Evolutionary conservation across 306 rosid species (phyloP), one percentile per base, ranked within the genome.

Genomic region (Biancaea sappan): DNA sequence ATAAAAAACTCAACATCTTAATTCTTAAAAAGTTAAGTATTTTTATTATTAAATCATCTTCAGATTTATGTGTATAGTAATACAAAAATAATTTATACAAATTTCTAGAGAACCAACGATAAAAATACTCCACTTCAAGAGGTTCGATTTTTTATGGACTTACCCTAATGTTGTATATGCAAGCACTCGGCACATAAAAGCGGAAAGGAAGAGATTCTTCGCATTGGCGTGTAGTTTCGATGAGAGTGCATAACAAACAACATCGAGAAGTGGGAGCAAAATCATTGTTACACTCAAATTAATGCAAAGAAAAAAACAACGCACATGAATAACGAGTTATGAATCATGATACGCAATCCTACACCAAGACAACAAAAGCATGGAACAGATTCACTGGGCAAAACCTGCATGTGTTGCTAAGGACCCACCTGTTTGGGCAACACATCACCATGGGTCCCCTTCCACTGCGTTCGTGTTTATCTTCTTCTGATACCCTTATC

Each of bases 361-460:
- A 19, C 5, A 43, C 21, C 22, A 25, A 12, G 32, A 67, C 74
- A 83, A 76, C 59, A 6, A 69, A 56, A 24, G 78, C 47, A 70
- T 64, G 79, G 81, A 74, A 63, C 66, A 25, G 65, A 48, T 24
- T 73, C 52, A 52, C 26, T 1, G 40, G 54, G 69, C 21, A 37
- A 64, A 11, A 73, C 41, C 50, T 73, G 29, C 31, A 51, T 67
- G 29, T 74, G 14, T 58, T 31, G 54, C 32, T 61, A 28, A 18
- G 41, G 61, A 76, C 78, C 73, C 73, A 76, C 52, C 69, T 3
- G 79, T 67, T 46, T 32, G 12, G 19, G 26, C 32, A 53, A 44
- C 72, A 26, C 58, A 34, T 38, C 53, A 73, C 6, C 25, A 22
- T 63, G 19, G 75, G 67, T 21, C 71, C 76, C 60, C 53, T 21